These are phyloP conservation scores for Globisporangium megalacanthum DNA, from an alignment of 352 stramenopile species.

Conservation along the genomic window DNA sequence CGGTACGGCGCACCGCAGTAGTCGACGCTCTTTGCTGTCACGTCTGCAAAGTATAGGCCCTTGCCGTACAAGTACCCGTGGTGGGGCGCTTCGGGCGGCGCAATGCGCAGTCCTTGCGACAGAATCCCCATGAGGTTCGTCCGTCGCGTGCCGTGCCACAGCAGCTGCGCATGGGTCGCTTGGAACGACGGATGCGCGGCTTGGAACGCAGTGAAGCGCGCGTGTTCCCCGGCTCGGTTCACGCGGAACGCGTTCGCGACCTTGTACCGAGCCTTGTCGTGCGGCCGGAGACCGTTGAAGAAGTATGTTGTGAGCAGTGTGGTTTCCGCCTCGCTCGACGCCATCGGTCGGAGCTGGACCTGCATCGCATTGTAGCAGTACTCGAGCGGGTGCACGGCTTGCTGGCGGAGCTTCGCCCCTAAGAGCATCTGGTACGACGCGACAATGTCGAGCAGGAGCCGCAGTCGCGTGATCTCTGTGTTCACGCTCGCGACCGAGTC, in stretches of 20 bases:
- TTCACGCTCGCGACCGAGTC: conserved; percentile 52
- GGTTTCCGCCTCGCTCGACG: conserved; percentile 24
- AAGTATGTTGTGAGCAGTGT: conserved; percentile 60
- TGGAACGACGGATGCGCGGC: conserved; percentile 28
- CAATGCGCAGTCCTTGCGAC: conserved; percentile 79
- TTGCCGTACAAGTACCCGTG: conserved; percentile 84
- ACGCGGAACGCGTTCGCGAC: conserved; percentile 67
- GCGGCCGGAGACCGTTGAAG: conserved; percentile 34
- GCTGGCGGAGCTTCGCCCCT: conserved; percentile 39
- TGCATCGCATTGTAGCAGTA: conserved; percentile 77
- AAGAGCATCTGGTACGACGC: conserved; percentile 77
- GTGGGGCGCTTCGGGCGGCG: conserved; percentile 74
- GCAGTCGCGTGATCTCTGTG: conserved; percentile 55
- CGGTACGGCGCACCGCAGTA: conserved; percentile 63
- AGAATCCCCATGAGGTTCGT: conserved; percentile 86
- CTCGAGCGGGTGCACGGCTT: conserved; percentile 50
- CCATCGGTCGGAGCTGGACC: conserved; percentile 40
- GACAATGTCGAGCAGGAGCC: conserved; percentile 61
- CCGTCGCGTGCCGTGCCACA: conserved; percentile 85
- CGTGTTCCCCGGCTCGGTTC: conserved; percentile 48
- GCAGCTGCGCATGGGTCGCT: conserved; percentile 39
- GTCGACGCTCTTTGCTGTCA: conserved; percentile 65
- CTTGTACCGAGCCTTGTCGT: conserved; percentile 28
- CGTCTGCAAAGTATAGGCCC: conserved; percentile 83
- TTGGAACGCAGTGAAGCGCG: conserved; percentile 43